A percentile compares a stretch with the other conserved stretches of the same genome.
These are phyloP conservation scores for Yarrowia porcina DNA, from an alignment of 805 yeast species.

Conservation along the genomic window DNA sequence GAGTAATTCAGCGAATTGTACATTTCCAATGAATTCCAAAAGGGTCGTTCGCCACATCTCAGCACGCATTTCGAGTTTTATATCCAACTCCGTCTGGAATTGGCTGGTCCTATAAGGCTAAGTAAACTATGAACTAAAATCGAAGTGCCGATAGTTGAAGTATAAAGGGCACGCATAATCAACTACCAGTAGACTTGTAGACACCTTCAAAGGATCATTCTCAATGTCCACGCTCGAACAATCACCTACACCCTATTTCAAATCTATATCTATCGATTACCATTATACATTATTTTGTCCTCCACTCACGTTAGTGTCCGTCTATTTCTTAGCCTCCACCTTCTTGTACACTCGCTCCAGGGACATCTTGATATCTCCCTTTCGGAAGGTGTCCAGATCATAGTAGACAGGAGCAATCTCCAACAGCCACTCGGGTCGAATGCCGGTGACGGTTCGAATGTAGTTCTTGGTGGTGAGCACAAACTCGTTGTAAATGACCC, in stretches of 20 bases:
- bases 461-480: conserved; percentile 91
- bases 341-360: conserved; percentile 57
- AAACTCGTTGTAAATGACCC: conserved; percentile 93
- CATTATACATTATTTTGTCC: conserved; percentile 20
- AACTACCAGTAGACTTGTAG: no score
- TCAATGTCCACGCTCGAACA: no score
- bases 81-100: no score
- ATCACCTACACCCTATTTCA: background rate
- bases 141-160: no score
- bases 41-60: no score
- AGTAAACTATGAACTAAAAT: no score
- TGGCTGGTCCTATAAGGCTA: no score
- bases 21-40: no score
- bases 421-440: conserved; percentile 89
- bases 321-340: conserved; percentile 33
- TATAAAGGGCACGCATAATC: no score
- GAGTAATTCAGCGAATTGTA: no score
- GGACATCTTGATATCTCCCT: conserved; percentile 70
- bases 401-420: conserved; percentile 75
- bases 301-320: background rate
- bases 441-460: conserved; percentile 86
- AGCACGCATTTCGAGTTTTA: no score
- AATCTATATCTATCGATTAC: conserved; percentile 23
- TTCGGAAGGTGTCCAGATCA: conserved; percentile 57
- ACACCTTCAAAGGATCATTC: no score